These are phyloP conservation scores for Blastocladiella emersonii DNA, from an alignment of 371 early-diverging fungal species.

Conservation along the genomic window DNA sequence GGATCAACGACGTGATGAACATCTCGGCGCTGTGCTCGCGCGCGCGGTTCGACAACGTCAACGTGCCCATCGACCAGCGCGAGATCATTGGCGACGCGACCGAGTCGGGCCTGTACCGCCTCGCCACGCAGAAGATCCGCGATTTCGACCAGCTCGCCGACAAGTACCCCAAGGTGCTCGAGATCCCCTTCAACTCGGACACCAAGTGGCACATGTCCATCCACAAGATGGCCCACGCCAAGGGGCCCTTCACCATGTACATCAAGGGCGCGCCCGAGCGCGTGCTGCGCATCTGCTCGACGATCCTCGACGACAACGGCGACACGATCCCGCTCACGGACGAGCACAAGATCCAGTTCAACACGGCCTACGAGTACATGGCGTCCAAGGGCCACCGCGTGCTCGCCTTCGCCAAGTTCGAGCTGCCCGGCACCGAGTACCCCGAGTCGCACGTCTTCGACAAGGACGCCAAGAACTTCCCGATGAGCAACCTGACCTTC, in stretches of 20 bases:
- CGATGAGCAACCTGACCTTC: slow-evolving; percentile 53
- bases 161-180: slow-evolving; percentile 70
- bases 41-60: slow-evolving; percentile 73
- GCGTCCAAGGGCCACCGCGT: slow-evolving; percentile 89
- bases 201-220: slow-evolving; percentile 91
- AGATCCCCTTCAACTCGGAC: slow-evolving; percentile 88
- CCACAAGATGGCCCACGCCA: slow-evolving; percentile 49
- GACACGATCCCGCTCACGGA: slow-evolving; percentile 36
- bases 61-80: slow-evolving; percentile 62
- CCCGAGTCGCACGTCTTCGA: slow-evolving; percentile 55
- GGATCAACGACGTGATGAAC: slow-evolving; percentile 47
- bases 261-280: slow-evolving; percentile 94
- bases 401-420: slow-evolving; percentile 71
- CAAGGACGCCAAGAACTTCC: slow-evolving; percentile 59
- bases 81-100: slow-evolving; percentile 79
- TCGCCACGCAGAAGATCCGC: slow-evolving; percentile 46
- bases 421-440: slow-evolving; percentile 44
- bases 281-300: slow-evolving; percentile 57
- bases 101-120: slow-evolving; percentile 73
- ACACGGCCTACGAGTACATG: slow-evolving; percentile 63
- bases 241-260: slow-evolving; percentile 53
- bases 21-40: slow-evolving; percentile 62
- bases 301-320: slow-evolving; percentile 36
- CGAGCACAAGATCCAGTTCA: slow-evolving; percentile 42
- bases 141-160: slow-evolving; percentile 49